Conservation (phyloP, 139 green algal genomes). For the Volvox reticuliferus region DNA sequence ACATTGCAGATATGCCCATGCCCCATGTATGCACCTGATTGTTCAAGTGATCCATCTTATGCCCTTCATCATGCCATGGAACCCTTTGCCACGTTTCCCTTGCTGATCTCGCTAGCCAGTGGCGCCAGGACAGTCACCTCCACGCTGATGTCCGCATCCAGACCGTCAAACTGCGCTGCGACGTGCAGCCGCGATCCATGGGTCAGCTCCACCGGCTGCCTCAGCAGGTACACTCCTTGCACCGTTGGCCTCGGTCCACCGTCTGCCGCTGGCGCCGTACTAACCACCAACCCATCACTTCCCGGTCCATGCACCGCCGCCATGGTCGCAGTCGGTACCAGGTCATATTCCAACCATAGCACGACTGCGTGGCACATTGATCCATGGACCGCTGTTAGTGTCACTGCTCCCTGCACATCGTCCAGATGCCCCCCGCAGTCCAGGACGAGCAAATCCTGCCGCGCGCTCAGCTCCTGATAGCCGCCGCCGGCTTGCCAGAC, state of each 20-base stretch:
- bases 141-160: constrained; percentile 30
- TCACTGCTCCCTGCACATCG: constrained; percentile 3
- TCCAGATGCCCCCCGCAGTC: constrained; percentile 40
- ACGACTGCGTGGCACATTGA: constrained; percentile 47
- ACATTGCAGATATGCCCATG: too few relatives aligned
- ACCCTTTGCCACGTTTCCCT: too few relatives aligned
- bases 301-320: too few relatives aligned
- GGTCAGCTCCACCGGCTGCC: not conserved
- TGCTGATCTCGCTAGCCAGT: not conserved
- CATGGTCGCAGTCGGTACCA: not conserved
- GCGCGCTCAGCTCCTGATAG: constrained; percentile 48
- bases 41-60: too few relatives aligned
- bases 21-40: too few relatives aligned
- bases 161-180: constrained; percentile 36
- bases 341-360: constrained; percentile 56
- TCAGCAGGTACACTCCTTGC: constrained; percentile 46
- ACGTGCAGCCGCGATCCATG: constrained; percentile 9
- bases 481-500: constrained; percentile 57
- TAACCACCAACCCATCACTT: not conserved
- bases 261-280: not conserved
- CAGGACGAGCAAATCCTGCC: constrained; percentile 13
- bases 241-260: constrained; percentile 10
- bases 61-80: too few relatives aligned
- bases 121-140: constrained; percentile 15
- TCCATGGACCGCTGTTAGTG: not conserved